Evolutionary conservation across 179 eudicot species (phyloP).

Genomic region (Beta macrorhiza): DNA sequence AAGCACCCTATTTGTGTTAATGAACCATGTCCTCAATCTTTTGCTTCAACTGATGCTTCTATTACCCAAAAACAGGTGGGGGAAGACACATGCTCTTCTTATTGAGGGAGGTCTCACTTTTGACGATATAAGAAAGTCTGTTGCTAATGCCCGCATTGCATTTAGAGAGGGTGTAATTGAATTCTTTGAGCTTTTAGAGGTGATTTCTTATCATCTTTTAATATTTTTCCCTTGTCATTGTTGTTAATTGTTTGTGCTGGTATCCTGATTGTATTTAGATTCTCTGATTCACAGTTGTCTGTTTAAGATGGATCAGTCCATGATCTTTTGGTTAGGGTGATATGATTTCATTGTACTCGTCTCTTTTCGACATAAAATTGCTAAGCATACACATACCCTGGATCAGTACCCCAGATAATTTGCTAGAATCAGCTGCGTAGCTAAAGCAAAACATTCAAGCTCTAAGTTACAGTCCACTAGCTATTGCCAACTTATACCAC

Average conservation of each 20-base stretch:
- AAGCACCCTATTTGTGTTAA: not conserved
- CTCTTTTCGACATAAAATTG: not conserved
- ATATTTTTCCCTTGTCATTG: not conserved
- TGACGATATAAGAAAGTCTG: constrained; percentile 68
- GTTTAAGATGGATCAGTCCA: not conserved
- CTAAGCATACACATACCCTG: not conserved
- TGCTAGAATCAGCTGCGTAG: not conserved
- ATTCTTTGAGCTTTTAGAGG: constrained; percentile 84
- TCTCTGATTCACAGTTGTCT: not conserved
- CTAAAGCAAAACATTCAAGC: not conserved
- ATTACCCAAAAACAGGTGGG: constrained; percentile 63
- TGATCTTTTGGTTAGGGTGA: not conserved
- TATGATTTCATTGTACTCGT: not conserved
- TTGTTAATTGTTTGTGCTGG: not conserved
- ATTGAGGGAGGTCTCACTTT: constrained; percentile 87
- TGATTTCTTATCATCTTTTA: constrained; percentile 25
- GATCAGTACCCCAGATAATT: not conserved
- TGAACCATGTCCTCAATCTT: not conserved
- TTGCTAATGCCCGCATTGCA: constrained; percentile 62
- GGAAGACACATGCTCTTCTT: constrained; percentile 78
- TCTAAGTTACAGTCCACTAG: not conserved
- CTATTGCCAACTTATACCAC: not conserved
- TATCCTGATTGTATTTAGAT: no score
- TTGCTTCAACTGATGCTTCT: not conserved
- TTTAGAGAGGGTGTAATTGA: constrained; percentile 83